Evolutionary conservation across 208 protist species (phyloP).

Genomic region (Hexamita inflata): DNA sequence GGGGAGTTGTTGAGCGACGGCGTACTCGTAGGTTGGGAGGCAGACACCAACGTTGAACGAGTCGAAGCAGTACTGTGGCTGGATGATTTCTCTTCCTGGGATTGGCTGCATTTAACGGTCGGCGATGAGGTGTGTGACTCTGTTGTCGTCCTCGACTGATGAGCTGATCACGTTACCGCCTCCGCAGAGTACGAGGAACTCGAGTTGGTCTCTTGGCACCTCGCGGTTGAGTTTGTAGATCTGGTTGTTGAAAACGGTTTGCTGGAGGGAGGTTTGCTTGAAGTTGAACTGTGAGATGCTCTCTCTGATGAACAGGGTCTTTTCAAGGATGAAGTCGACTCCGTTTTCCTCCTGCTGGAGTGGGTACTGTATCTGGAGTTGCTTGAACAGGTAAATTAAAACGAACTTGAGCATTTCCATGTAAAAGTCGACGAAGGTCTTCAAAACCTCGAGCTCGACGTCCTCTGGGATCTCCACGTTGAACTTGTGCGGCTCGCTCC

Average conservation of each 20-base stretch:
- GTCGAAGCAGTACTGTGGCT: constrained; percentile 45
- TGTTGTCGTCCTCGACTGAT: background rate
- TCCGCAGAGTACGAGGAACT: background rate
- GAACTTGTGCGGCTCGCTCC: constrained; percentile 88
- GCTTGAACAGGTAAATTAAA: constrained; percentile 75
- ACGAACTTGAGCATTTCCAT: constrained; percentile 79
- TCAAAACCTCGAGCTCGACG: constrained; percentile 77
- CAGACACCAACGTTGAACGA: constrained; percentile 28
- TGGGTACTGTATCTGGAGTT: background rate
- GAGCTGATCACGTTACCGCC: background rate
- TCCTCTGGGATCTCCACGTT: constrained; percentile 59
- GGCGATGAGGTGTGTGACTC: background rate
- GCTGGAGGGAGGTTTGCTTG: background rate
- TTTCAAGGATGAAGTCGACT: background rate
- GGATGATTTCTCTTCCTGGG: constrained; percentile 24
- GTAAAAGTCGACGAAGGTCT: constrained; percentile 91
- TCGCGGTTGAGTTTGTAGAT: background rate
- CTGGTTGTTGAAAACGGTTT: background rate
- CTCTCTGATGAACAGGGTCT: background rate
- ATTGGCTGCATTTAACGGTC: background rate
- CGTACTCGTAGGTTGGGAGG: constrained; percentile 29
- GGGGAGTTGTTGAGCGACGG: constrained; percentile 2
- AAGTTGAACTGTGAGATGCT: background rate
- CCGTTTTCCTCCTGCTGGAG: background rate
- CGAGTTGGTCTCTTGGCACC: background rate